Evolutionary conservation across 352 stramenopile species (phyloP), one percentile per base, ranked within the genome.

Genomic region (Globisporangium yorkense): DNA sequence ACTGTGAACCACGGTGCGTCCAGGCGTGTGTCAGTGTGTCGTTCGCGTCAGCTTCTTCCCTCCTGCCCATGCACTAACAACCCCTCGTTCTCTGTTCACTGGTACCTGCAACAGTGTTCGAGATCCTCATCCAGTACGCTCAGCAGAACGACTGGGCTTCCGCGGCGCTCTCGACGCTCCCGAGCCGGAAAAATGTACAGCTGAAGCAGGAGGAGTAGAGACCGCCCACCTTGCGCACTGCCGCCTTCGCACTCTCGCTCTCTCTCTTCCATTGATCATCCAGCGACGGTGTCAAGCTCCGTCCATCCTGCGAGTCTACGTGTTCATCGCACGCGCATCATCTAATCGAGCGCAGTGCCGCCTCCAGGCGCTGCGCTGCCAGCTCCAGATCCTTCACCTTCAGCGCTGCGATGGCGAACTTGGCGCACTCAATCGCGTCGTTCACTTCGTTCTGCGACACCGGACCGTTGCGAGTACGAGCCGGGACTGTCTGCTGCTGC

Each of bases 1-100:
- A 96, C 86, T n/a, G 86, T 96, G 37, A 96, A 96, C 59, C 85
- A 96, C 67, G 86, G 86, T 96, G 46, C 41, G 68, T 67, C n/a
- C 31, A 10, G 31, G 2, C 16, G 0, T 31, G 46, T 51, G 8
- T 21, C 16, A 5, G 15, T 50, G 29, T 39, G 27, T 52, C 35
- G 12, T 41, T 13, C 10, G 12, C 31, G 31, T 2, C 24, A 27
- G 24, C 24, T 27, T 27, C 24, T 27, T 27, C 24, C 24, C 24
- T 27, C 24, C 24, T 5, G 29, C 20, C 1, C 51, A 12, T 27
- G 33, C n/a, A 31, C 40, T 20, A 5, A 15, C 24, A 2, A 27
- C 24, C 24, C 24, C 52, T 20, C 4, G 12, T 39, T 45, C 3
- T 57, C 15, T 44, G 4, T 13, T 43, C 13, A 5, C 37, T 18